Base-by-base conservation (phyloP, 345 rosid species). In the Nasturtium officinale region DNA sequence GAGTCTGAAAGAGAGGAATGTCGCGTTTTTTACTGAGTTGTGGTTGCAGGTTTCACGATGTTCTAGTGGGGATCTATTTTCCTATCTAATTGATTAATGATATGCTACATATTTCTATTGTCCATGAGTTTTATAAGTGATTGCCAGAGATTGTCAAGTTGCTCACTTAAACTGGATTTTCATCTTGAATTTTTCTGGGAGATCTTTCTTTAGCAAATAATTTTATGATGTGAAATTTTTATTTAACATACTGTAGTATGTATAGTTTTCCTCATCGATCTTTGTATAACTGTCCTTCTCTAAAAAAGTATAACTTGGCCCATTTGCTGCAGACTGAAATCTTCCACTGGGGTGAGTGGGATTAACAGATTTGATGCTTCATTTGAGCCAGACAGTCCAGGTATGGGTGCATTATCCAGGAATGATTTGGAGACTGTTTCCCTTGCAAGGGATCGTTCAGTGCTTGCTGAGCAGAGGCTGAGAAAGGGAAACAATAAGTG, bases 401-500 rank as follows among this genome's bases (percentile, higher is more conserved):
- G 86, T 81, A 78, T 84, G 33, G 71, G 82, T 82, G 47, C 79
- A 43, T 48, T 82, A 26, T 72, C 84, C 59, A 87, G 82, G 84
- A 89, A 78, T 80, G 94, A 86, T 53, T 60, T 81, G 77, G 97
- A 95, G 55, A 69, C 77, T 54, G 78, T 72, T 57, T 56, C 87
- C 78, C 71, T 85, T 69, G 82, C 85, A 37, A 83, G 83, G 80
- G 96, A 88, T 9, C 83, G 87, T 15, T 68, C 83, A 46, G 76
- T 82, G 75, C 52, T 64, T 60, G 33, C 68, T 52, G 92, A 86
- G 67, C 93, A 85, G 77, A 85, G 85, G 85, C 75, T 72, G 68
- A 66, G 73, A 60, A 90, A 87, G 85, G 85, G 90, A 79, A 85
- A 73, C 67, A 83, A 76, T 77, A 95, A 85, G 99, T 87, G 85